Conservation (phyloP, 306 rosid species). For the Castanopsis chinensis region DNA sequence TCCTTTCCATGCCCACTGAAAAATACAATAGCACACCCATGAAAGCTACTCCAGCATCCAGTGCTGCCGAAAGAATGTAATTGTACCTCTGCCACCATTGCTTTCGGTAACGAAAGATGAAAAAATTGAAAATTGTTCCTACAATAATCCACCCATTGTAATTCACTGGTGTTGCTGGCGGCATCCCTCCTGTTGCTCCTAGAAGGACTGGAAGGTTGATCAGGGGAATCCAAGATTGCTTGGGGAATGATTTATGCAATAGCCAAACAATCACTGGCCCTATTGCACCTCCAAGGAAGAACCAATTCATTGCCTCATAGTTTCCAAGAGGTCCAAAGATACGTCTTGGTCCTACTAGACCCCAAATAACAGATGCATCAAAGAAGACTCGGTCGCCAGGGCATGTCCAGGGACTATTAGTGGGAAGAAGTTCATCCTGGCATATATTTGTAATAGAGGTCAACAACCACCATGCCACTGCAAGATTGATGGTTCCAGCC, state of each 20-base stretch:
- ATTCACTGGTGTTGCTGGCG: conserved; percentile 75
- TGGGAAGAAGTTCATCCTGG: conserved; percentile 50
- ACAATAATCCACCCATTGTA: conserved; percentile 70
- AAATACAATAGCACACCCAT: conserved; percentile 70
- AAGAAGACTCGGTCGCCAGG: conserved; percentile 73
- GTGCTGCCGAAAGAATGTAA: conserved; percentile 76
- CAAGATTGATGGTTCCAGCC: conserved; percentile 79
- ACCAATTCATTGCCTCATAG: conserved; percentile 74
- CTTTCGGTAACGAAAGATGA: conserved; percentile 71
- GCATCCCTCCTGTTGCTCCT: conserved; percentile 79
- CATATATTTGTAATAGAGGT: conserved; percentile 54
- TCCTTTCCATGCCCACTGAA: conserved; percentile 54
- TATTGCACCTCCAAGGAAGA: conserved; percentile 73
- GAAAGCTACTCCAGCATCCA: conserved; percentile 87
- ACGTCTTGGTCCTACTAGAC: conserved; percentile 65
- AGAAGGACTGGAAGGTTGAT: conserved; percentile 85
- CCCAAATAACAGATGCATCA: conserved; percentile 90
- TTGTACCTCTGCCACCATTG: conserved; percentile 93
- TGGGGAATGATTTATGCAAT: conserved; percentile 64
- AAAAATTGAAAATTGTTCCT: conserved; percentile 76
- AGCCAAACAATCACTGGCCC: conserved; percentile 75
- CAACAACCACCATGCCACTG: conserved; percentile 81
- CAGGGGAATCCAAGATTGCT: conserved; percentile 68
- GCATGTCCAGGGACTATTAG: conserved; percentile 81
- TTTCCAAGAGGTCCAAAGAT: conserved; percentile 71